Conservation (phyloP, 768 basidiomycete genomes). For the Cyclocybe cylindracea region DNA sequence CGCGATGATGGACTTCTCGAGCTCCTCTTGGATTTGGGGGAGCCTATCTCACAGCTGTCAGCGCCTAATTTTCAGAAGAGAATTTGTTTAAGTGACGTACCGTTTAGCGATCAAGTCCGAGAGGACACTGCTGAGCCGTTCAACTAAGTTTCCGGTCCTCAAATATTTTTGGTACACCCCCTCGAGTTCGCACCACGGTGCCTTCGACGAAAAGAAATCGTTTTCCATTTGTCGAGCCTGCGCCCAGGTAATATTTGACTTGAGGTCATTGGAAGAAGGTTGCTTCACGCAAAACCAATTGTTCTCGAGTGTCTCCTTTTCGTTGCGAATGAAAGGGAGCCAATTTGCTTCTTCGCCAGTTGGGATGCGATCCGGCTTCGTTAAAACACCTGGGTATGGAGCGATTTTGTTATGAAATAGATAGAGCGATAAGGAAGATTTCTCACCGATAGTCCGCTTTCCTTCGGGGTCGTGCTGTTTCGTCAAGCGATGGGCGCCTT, state of each 20-base stretch:
- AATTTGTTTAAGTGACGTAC: constrained; percentile 31
- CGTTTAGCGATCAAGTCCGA: constrained; percentile 63
- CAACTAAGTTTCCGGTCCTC: constrained; percentile 56
- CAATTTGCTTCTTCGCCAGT: constrained; percentile 54
- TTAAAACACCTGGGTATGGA: constrained; percentile 56
- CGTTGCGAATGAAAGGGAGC: constrained; percentile 58
- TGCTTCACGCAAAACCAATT: constrained; percentile 65
- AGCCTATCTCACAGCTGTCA: constrained; percentile 42
- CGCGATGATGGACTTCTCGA: constrained; percentile 43
- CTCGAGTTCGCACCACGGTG: constrained; percentile 60
- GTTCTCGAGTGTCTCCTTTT: constrained; percentile 49
- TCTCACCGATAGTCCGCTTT: constrained; percentile 67
- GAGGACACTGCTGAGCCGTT: constrained; percentile 57
- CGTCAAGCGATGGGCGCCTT: constrained; percentile 69
- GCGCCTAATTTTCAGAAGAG: constrained; percentile 18
- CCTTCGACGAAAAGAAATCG: constrained; percentile 51
- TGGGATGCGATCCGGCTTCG: constrained; percentile 47
- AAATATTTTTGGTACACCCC: constrained; percentile 49
- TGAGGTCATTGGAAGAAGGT: constrained; percentile 50
- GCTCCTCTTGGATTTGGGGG: constrained; percentile 61
- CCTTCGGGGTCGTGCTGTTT: constrained; percentile 62
- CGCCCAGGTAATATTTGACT: constrained; percentile 56
- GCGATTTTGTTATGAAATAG: background rate
- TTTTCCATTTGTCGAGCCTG: constrained; percentile 60
- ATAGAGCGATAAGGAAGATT: background rate